Evolutionary conservation across 805 yeast species (phyloP).

Genomic region (Isabelozyma heimii): DNA sequence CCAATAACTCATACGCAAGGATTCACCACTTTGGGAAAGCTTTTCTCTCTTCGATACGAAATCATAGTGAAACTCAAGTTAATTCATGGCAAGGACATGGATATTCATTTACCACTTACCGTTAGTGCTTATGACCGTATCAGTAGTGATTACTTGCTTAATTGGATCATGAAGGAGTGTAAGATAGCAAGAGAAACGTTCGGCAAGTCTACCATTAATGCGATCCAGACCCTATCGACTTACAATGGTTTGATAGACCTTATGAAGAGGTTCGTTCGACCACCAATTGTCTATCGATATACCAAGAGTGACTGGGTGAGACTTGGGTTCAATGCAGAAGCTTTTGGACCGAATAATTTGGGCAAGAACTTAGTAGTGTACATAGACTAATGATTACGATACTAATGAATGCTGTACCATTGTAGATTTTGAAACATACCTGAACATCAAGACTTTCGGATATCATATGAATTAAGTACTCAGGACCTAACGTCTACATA

Average conservation of each 20-base stretch:
- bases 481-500: no score
- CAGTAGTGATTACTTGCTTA: constrained; percentile 47
- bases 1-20: constrained; percentile 47
- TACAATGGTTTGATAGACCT: constrained; percentile 18
- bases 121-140: constrained; percentile 52
- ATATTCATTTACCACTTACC: constrained; percentile 49
- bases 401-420: no score
- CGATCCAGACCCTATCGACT: constrained; percentile 12
- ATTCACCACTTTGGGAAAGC: constrained; percentile 49
- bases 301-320: constrained; percentile 35
- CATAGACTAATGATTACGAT: constrained; percentile 19
- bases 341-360: constrained; percentile 19
- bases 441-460: no score
- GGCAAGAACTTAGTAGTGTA: constrained; percentile 17
- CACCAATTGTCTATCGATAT: constrained; percentile 27
- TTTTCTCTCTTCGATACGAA: constrained; percentile 53
- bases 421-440: no score
- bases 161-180: constrained; percentile 54
- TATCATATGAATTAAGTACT: no score
- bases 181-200: constrained; percentile 38
- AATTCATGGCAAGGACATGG: constrained; percentile 48
- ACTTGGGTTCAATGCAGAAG: constrained; percentile 36
- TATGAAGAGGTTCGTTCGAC: constrained; percentile 19
- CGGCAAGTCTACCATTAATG: constrained; percentile 28
- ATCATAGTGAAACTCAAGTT: constrained; percentile 48